Evolutionary conservation across 2,329 filamentous ascomycete genomes (phyloP).

Genomic region (Aspergillus oerlinghausenensis): DNA sequence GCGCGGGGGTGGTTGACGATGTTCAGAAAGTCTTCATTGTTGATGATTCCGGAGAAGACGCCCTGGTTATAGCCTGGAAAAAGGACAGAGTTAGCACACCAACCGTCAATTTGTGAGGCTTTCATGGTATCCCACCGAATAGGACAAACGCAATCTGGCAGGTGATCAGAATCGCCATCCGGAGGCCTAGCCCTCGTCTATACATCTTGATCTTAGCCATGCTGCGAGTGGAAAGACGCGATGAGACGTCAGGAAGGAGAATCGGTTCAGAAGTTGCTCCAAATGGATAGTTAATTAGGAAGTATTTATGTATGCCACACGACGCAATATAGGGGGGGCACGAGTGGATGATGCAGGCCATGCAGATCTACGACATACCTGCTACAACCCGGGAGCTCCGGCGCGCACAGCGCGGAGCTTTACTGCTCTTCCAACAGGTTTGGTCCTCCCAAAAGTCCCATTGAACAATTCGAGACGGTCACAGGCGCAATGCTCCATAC

Average conservation of each 20-base stretch:
- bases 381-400: not conserved
- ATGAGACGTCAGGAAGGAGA: not conserved
- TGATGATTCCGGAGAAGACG: constrained; percentile 46
- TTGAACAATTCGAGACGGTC: not conserved
- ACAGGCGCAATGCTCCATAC: constrained; percentile 15
- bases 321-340: not conserved
- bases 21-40: constrained; percentile 42
- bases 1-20: constrained; percentile 37
- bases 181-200: constrained; percentile 22
- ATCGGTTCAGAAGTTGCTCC: not conserved
- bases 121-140: constrained; percentile 18
- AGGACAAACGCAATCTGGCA: constrained; percentile 24
- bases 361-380: constrained; percentile 5
- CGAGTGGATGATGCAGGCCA: not conserved
- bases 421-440: not conserved
- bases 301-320: not conserved
- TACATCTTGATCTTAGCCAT: constrained; percentile 24
- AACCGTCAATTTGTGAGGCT: not conserved
- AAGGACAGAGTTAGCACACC: constrained; percentile 5
- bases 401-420: not conserved
- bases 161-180: constrained; percentile 22
- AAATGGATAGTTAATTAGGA: not conserved
- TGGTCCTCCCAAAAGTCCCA: not conserved
- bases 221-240: not conserved
- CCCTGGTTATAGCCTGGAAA: constrained; percentile 46